Base-by-base conservation (phyloP, 352 stramenopile species). In the Globisporangium acanthophoron region DNA sequence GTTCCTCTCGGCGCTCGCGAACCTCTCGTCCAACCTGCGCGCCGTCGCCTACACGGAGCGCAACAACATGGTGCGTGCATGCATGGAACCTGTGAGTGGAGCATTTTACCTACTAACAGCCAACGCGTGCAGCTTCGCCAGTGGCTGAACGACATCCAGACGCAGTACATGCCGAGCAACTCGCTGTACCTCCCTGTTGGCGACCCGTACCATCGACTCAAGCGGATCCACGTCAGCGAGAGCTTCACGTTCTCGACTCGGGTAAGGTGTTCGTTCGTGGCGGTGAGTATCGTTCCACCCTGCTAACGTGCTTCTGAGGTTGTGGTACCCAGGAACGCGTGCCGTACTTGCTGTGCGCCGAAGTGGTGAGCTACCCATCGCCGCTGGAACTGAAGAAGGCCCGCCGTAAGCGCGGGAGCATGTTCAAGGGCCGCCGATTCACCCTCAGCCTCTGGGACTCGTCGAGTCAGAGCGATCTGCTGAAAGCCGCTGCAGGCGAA, bases 211-310 rank as follows among this genome's bases (percentile, higher is more conserved):
- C 84, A 94, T 45, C 76, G 80, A 5, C 62, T 94, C 37, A 92
- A 92, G 64, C 74, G 72, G 21, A 83, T 94, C 43, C 84, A 92
- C 56, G 73, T 91, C 9, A 70, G 68, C 6, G 84, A 94, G 52
- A 90, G 81, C 58, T 94, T 94, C 65, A 92, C 81, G 0, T 94
- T 94, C 52, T 90, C 79, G 16, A 93, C 84, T 11, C 59, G 84
- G 20, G 73, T 83, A 61, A 16, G 33, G 12, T 3, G 56, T 18
- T 11, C 15, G 56, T 18, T 11, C 15, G 21, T 52, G 46, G 3
- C 20, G 20, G 2, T 20, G 18, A 51, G 15, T 15, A 51, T n/a
- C 20, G 5, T 3, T 12, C 21, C 18, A 21, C 7, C 27, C n/a
- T 1, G 2, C 41, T 24, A 20, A 20, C 6, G 13, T 8, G 33